phyloP scores from a whole-genome alignment of 768 basidiomycete species.

The Mycena latifolia region DNA sequence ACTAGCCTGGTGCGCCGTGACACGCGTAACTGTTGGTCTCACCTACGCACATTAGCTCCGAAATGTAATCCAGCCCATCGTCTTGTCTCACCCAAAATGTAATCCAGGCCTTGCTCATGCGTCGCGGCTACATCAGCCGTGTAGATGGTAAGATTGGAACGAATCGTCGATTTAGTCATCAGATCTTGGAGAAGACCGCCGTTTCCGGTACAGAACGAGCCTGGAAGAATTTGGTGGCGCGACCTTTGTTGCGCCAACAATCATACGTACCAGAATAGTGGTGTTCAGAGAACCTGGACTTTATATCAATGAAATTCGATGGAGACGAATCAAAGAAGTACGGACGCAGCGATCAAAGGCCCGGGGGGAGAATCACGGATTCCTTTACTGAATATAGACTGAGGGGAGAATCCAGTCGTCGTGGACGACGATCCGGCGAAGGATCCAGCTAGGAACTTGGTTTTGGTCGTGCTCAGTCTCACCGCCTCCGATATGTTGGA shows the following conservation, averaged over 20 bases:
- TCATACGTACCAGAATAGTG: slow-evolving; percentile 48
- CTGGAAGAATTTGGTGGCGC: slow-evolving; percentile 42
- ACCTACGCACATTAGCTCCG: too few species aligned
- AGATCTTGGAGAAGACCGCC: slow-evolving; percentile 68
- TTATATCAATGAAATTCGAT: background rate
- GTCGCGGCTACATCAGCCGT: slow-evolving; percentile 65
- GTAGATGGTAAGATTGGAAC: slow-evolving; percentile 67
- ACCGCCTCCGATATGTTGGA: slow-evolving; percentile 57
- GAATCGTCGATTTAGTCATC: slow-evolving; percentile 71
- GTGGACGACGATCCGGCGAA: slow-evolving; percentile 65
- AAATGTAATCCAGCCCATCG: slow-evolving; percentile 68
- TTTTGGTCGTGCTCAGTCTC: slow-evolving; percentile 46
- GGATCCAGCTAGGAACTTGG: slow-evolving; percentile 61
- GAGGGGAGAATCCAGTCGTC: slow-evolving; percentile 69
- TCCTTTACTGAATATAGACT: slow-evolving; percentile 66
- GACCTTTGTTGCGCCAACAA: background rate
- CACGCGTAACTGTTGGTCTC: slow-evolving; percentile 69
- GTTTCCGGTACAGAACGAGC: slow-evolving; percentile 70
- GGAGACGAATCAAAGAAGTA: background rate
- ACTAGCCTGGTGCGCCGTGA: slow-evolving; percentile 45
- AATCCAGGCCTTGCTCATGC: slow-evolving; percentile 58
- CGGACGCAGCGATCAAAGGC: slow-evolving; percentile 60
- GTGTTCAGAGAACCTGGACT: slow-evolving; percentile 60
- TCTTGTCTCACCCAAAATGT: slow-evolving; percentile 75
- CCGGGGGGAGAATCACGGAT: slow-evolving; percentile 64